These are phyloP conservation scores for Eragrostis curvula DNA, from an alignment of 176 grass and related monocot genomes.

Conservation along the genomic window DNA sequence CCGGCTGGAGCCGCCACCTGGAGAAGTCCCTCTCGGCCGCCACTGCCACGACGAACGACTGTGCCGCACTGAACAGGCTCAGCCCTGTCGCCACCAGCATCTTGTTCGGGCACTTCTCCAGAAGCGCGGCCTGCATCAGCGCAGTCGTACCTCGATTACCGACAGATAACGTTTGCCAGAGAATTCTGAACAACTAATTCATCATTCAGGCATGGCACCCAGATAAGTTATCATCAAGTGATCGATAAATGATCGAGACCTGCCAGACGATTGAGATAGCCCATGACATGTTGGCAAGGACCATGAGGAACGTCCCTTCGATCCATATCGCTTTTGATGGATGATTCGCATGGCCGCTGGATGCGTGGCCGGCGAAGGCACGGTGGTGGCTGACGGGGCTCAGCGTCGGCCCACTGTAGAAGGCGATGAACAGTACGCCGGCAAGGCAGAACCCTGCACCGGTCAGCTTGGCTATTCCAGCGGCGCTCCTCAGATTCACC, in stretches of 20 bases:
- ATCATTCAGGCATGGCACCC: too few relatives aligned
- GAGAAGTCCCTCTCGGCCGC: constrained; percentile 54
- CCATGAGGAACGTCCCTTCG: constrained; percentile 63
- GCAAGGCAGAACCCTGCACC: constrained; percentile 60
- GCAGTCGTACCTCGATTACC: neutral
- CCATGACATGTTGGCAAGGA: constrained; percentile 51
- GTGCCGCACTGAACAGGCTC: constrained; percentile 55
- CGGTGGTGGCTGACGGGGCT: constrained; percentile 60
- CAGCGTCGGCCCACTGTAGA: constrained; percentile 57
- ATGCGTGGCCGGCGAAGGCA: neutral
- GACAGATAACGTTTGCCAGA: neutral
- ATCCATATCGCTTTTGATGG: constrained; percentile 47
- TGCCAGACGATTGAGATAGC: constrained; percentile 57
- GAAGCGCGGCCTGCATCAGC: constrained; percentile 53
- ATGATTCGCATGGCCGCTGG: neutral
- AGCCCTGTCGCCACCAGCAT: constrained; percentile 53
- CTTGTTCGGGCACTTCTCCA: constrained; percentile 64
- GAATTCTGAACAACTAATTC: neutral
- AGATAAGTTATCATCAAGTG: too few relatives aligned
- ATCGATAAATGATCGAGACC: neutral
- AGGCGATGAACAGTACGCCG: constrained; percentile 57
- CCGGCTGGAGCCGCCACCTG: constrained; percentile 59
- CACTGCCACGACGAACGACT: constrained; percentile 43
- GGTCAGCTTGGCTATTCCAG: constrained; percentile 56
- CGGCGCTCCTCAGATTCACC: constrained; percentile 43